Evolutionary conservation across 2,329 filamentous ascomycete species (phyloP).

Genomic region (Grosmannia serpens): DNA sequence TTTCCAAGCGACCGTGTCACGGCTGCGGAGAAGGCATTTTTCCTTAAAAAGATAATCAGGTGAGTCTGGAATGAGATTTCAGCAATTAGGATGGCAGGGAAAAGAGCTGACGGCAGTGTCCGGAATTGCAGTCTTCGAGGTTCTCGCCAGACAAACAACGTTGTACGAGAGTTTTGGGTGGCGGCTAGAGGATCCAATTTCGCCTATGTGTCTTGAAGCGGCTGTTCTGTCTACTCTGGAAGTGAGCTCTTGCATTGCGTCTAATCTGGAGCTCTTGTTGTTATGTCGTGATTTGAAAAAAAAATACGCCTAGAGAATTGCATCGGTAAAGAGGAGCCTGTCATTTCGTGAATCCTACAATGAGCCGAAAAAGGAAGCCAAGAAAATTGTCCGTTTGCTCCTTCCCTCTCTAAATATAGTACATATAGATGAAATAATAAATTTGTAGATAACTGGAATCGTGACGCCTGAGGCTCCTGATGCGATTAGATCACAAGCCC

Average conservation of each 20-base stretch:
- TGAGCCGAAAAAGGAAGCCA: background rate
- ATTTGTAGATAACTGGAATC: background rate
- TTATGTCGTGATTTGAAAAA: background rate
- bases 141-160: slow-evolving; percentile 49
- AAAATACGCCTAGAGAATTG: background rate
- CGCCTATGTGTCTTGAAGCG: slow-evolving; percentile 38
- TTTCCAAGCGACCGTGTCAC: slow-evolving; percentile 51
- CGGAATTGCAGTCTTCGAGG: slow-evolving; percentile 46
- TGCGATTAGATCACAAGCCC: slow-evolving; percentile 25
- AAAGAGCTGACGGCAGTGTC: background rate
- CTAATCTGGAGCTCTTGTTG: background rate
- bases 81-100: background rate
- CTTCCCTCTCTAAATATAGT: background rate
- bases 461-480: background rate
- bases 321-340: background rate
- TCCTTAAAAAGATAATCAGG: slow-evolving; percentile 55
- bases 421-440: background rate
- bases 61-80: slow-evolving; percentile 22
- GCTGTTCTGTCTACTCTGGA: background rate
- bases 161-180: slow-evolving; percentile 65
- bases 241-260: background rate
- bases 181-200: slow-evolving; percentile 50
- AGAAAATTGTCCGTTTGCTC: background rate
- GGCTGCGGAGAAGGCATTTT: slow-evolving; percentile 47
- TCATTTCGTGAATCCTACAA: background rate